Conservation (phyloP, 495 filamentous ascomycete species). For the Pseudomonodictys pantanalensis region DNA sequence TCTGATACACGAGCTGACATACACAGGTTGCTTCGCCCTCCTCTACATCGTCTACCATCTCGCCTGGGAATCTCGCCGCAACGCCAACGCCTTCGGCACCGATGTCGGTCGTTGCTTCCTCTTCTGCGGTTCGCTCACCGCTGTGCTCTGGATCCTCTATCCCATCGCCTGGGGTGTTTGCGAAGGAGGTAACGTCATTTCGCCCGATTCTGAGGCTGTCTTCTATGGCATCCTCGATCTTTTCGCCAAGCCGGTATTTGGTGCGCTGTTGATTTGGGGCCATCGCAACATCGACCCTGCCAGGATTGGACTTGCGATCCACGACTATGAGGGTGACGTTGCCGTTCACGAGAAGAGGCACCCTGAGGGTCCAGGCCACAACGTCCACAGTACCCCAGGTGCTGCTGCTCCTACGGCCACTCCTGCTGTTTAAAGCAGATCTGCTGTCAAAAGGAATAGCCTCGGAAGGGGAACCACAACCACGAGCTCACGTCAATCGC, state of each 20-base stretch:
- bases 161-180: conserved; percentile 65
- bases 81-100: conserved; percentile 52
- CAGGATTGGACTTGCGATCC: conserved; percentile 48
- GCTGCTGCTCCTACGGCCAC: too few species aligned
- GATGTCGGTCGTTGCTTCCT: conserved; percentile 53
- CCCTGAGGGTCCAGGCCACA: not conserved
- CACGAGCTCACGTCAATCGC: too few species aligned
- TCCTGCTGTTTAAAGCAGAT: too few species aligned
- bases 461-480: too few species aligned
- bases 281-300: conserved; percentile 54
- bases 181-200: conserved; percentile 66
- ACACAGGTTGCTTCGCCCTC: conserved; percentile 50
- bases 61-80: conserved; percentile 50
- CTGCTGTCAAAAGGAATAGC: too few species aligned
- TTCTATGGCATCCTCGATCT: conserved; percentile 71
- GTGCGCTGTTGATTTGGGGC: conserved; percentile 50
- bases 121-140: conserved; percentile 49
- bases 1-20: too few species aligned
- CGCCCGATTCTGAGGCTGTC: conserved; percentile 60
- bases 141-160: conserved; percentile 64
- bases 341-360: conserved; percentile 11
- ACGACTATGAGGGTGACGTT: conserved; percentile 44
- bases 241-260: conserved; percentile 57
- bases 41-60: conserved; percentile 58
- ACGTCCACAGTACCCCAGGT: too few species aligned